Evolutionary conservation across 495 filamentous ascomycete species (phyloP).

Genomic region (Pyrenula aspistea): DNA sequence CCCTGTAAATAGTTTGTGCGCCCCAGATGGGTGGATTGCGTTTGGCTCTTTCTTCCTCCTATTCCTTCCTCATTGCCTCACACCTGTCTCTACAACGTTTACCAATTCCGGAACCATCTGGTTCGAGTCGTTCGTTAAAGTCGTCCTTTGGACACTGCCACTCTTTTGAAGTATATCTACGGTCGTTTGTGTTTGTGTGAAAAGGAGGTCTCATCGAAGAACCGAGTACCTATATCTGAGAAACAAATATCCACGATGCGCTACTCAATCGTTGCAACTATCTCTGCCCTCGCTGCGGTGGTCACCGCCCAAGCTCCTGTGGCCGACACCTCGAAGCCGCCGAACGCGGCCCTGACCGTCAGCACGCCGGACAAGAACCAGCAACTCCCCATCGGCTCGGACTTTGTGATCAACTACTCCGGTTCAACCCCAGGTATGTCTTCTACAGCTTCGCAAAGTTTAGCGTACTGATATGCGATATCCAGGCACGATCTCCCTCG

Average conservation of each 20-base stretch:
- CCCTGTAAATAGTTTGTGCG: not conserved
- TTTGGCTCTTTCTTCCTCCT: not conserved
- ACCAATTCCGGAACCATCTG: not conserved
- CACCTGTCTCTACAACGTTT: not conserved
- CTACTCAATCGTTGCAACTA: not conserved
- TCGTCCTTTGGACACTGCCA: not conserved
- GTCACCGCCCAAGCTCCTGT: not conserved
- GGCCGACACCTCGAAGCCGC: not conserved
- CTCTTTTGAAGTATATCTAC: not conserved
- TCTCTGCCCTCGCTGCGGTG: not conserved
- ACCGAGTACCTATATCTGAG: not conserved
- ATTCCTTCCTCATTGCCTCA: not conserved
- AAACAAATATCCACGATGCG: not conserved
- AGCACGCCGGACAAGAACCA: not conserved
- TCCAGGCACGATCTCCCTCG: not conserved
- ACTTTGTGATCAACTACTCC: not conserved
- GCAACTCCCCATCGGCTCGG: not conserved
- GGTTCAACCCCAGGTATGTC: not conserved
- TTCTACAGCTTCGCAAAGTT: too few species aligned
- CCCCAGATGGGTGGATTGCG: not conserved
- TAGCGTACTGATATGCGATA: not conserved
- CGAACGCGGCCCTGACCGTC: not conserved
- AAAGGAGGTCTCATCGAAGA: not conserved
- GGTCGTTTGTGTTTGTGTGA: not conserved
- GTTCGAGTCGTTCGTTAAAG: not conserved